These are phyloP conservation scores for Nannizziopsis barbatae DNA, from an alignment of 2,329 filamentous ascomycete species.

Conservation along the genomic window DNA sequence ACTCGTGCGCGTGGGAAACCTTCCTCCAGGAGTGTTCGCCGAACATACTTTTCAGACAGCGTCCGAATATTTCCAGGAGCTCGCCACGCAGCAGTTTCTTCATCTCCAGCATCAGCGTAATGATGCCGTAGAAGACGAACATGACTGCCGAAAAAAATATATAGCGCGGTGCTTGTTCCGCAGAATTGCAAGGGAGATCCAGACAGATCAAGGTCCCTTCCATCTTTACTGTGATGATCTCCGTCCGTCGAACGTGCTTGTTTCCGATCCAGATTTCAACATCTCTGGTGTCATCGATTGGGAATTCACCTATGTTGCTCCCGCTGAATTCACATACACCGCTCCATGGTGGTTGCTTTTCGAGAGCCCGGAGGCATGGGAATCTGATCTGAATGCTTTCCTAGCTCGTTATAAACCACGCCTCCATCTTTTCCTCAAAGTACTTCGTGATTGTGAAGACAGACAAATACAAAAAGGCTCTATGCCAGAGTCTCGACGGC, in stretches of 20 bases:
- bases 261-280: constrained; percentile 15
- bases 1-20: constrained; percentile 13
- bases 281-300: constrained; percentile 21
- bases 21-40: constrained; percentile 6
- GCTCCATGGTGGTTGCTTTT: constrained; percentile 21
- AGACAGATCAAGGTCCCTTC: constrained; percentile 19
- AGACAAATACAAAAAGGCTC: constrained; percentile 13
- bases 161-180: constrained; percentile 36
- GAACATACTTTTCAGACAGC: constrained; percentile 7
- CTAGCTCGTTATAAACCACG: constrained; percentile 19
- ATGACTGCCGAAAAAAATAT: constrained; percentile 37
- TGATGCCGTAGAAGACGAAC: constrained; percentile 27
- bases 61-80: constrained; percentile 11
- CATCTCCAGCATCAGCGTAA: constrained; percentile 36
- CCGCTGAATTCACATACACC: constrained; percentile 18
- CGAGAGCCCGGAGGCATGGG: constrained; percentile 17
- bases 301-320: constrained; percentile 22
- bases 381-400: constrained; percentile 20
- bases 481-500: constrained; percentile 13
- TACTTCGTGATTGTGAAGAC: constrained; percentile 18
- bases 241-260: constrained; percentile 21
- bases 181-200: constrained; percentile 20
- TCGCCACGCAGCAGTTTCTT: constrained; percentile 12
- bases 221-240: constrained; percentile 22
- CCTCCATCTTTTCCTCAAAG: constrained; percentile 20